Conservation (phyloP, 129 eudicot genomes). For the Arctium minus region DNA sequence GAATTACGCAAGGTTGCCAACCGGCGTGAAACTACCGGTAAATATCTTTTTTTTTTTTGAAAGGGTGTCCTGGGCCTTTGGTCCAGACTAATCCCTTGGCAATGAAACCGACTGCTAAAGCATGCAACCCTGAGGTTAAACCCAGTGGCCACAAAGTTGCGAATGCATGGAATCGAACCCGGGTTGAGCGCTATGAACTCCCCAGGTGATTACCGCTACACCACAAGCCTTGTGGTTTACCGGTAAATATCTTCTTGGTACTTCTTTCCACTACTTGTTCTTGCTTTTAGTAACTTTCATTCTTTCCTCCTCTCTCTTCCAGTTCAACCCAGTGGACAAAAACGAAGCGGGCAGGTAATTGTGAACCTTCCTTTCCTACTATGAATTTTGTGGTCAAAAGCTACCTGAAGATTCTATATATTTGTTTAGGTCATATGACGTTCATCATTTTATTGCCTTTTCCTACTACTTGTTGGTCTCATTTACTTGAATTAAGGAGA, state of each 20-base stretch:
- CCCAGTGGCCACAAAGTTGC: too few relatives aligned
- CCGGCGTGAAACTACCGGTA: constrained; percentile 59
- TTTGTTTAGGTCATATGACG: not conserved
- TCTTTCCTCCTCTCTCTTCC: constrained; percentile 23
- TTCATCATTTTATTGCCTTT: not conserved
- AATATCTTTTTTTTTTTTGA: too few relatives aligned
- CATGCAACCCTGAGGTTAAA: too few relatives aligned
- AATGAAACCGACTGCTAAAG: too few relatives aligned
- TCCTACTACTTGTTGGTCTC: not conserved
- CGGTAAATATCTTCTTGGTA: constrained; percentile 37
- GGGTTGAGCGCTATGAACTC: too few relatives aligned
- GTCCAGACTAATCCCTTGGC: too few relatives aligned
- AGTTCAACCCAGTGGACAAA: constrained; percentile 57
- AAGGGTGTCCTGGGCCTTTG: too few relatives aligned
- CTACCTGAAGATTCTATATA: not conserved
- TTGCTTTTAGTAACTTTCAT: constrained; percentile 6
- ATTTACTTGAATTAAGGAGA: not conserved
- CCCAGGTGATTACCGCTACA: too few relatives aligned
- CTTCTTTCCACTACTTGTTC: not conserved
- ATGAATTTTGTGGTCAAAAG: not conserved
- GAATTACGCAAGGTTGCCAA: constrained; percentile 63
- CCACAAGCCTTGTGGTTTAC: too few relatives aligned
- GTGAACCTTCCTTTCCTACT: constrained; percentile 8
- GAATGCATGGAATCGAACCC: too few relatives aligned
- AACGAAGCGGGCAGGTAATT: constrained; percentile 64